A percentile compares a stretch with the other conserved stretches of the same genome.
Evolutionary conservation across 2,329 filamentous ascomycete genomes (phyloP).

Genomic region (Hymenoscyphus occultus): DNA sequence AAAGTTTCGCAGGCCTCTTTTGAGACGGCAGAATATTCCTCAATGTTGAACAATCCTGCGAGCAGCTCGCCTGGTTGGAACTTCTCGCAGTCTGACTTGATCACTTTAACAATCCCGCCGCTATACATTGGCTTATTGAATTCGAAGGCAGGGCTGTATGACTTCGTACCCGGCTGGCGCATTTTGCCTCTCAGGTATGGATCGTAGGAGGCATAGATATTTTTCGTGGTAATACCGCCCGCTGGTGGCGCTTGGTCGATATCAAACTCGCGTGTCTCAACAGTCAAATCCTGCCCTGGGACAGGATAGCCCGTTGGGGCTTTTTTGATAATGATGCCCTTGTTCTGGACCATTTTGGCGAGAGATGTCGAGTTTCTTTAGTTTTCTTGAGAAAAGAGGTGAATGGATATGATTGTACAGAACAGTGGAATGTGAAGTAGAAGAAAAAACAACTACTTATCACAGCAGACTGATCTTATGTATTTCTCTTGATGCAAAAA

Average conservation of each 20-base stretch:
- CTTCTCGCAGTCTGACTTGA: constrained; percentile 63
- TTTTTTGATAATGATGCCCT: constrained; percentile 70
- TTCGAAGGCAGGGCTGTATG: constrained; percentile 63
- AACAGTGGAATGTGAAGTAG: background rate
- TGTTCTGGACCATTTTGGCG: constrained; percentile 57
- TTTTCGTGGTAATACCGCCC: constrained; percentile 67
- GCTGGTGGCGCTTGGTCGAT: constrained; percentile 55
- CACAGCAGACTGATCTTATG: background rate
- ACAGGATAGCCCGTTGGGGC: constrained; percentile 65
- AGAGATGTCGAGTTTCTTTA: background rate
- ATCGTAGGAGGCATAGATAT: constrained; percentile 74
- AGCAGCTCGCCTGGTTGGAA: constrained; percentile 69
- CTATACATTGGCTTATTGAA: constrained; percentile 64
- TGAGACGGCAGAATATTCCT: constrained; percentile 62
- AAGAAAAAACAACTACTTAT: background rate
- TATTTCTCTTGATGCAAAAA: background rate
- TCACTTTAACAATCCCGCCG: constrained; percentile 61
- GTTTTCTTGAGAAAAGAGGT: background rate
- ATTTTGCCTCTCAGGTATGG: constrained; percentile 81
- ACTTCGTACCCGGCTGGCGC: constrained; percentile 61
- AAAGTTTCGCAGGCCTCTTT: constrained; percentile 39
- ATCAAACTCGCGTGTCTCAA: constrained; percentile 69
- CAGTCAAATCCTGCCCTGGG: constrained; percentile 64
- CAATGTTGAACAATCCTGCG: constrained; percentile 53
- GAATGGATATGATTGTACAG: background rate